phyloP scores from a whole-genome alignment of 106 monocot species.

The Allium cepa region DNA sequence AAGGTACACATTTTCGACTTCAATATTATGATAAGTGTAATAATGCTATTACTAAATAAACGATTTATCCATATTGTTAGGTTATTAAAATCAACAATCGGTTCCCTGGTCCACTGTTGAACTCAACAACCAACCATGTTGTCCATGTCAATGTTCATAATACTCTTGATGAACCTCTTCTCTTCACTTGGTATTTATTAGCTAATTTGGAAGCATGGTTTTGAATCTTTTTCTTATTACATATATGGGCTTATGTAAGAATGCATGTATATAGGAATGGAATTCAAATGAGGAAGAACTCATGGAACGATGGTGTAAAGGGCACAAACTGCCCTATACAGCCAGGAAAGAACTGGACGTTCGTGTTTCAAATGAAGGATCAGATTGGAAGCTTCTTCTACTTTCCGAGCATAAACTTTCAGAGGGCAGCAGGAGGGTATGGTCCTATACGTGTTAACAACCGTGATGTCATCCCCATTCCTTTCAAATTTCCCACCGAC shows the following conservation, averaged over 20 bases:
- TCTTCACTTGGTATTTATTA: constrained; percentile 27
- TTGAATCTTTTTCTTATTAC: neutral
- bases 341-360: constrained; percentile 29
- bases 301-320: constrained; percentile 25
- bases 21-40: neutral
- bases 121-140: constrained; percentile 26
- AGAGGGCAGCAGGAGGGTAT: constrained; percentile 26
- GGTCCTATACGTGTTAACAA: constrained; percentile 29
- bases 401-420: constrained; percentile 18
- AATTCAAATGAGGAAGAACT: constrained; percentile 22
- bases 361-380: constrained; percentile 23
- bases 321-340: constrained; percentile 31
- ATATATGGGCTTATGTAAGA: no score
- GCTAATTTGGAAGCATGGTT: neutral
- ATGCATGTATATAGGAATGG: constrained; percentile 13
- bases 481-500: constrained; percentile 12
- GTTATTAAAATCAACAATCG: constrained; percentile 32
- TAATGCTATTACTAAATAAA: neutral
- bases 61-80: constrained; percentile 3
- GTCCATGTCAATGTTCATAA: constrained; percentile 25
- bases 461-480: constrained; percentile 22
- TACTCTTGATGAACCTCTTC: constrained; percentile 28
- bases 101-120: constrained; percentile 34
- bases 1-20: constrained; percentile 5
- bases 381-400: constrained; percentile 44